Conservation (phyloP, 768 basidiomycete genomes). For the Pilatotrama ljubarskyi region DNA sequence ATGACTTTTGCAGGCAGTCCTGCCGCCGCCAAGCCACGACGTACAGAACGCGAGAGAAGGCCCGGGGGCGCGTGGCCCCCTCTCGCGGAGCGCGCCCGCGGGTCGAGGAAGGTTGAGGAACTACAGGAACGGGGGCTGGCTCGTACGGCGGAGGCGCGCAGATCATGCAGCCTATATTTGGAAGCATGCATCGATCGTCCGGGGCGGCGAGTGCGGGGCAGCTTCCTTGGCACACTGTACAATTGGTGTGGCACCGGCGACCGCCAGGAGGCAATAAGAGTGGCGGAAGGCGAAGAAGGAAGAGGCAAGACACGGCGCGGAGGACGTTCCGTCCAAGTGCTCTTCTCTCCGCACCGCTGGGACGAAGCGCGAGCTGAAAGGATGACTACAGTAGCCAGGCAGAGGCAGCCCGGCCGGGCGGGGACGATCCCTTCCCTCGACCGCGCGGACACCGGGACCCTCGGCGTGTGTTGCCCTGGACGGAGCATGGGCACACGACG, state of each 20-base stretch:
- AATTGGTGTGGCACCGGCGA: too few species aligned
- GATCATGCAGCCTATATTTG: constrained; percentile 4
- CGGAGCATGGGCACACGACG: not conserved
- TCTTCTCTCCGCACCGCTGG: not conserved
- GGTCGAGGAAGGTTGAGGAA: constrained; percentile 4
- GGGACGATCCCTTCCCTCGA: constrained; percentile 1
- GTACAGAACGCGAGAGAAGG: not conserved
- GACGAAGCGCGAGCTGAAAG: not conserved
- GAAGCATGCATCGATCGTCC: constrained; percentile 9
- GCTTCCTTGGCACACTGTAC: not conserved
- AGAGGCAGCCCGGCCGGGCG: not conserved
- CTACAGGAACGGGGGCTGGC: not conserved
- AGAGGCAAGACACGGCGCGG: not conserved
- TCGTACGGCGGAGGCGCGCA: not conserved
- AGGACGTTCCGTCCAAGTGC: not conserved
- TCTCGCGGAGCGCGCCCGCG: not conserved
- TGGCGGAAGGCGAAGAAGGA: not conserved
- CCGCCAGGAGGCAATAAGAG: constrained; percentile 4
- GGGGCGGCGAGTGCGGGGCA: not conserved
- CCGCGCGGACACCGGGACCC: constrained; percentile 11
- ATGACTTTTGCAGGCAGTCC: not conserved
- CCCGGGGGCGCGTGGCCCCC: not conserved
- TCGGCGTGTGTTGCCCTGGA: constrained; percentile 1
- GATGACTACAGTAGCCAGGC: not conserved
- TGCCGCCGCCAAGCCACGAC: not conserved